A percentile compares a stretch with the other conserved stretches of the same genome.
phyloP scores from a whole-genome alignment of 257 asterid genomes.

The Solanum chmielewskii region DNA sequence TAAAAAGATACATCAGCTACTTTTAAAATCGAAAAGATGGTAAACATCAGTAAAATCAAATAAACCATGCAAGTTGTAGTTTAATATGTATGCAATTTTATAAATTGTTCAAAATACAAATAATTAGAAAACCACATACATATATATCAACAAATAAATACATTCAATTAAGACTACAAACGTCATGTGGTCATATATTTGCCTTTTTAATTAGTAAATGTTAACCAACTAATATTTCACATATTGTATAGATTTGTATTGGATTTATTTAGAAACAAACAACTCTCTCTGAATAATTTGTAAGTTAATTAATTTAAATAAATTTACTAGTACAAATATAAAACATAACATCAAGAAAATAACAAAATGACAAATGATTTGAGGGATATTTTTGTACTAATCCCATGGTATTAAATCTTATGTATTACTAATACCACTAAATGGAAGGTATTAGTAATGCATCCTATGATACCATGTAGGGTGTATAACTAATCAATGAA shows the following conservation, averaged over 20 bases:
- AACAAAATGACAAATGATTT: neutral
- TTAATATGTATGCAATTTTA: neutral
- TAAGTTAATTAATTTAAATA: neutral
- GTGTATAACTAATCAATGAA: neutral
- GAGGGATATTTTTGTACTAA: neutral
- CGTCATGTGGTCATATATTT: neutral
- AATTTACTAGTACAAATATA: neutral
- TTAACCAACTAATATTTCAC: neutral
- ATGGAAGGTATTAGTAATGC: too few relatives aligned
- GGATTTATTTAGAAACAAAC: neutral
- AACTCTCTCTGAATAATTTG: neutral
- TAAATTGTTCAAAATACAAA: neutral
- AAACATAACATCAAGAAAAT: neutral
- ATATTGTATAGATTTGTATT: neutral
- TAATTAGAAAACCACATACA: neutral
- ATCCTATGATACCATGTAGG: neutral
- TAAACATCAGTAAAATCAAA: neutral
- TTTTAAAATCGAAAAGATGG: neutral
- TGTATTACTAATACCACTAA: too few relatives aligned
- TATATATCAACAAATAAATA: neutral
- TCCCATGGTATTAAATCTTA: neutral
- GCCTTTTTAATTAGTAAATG: neutral
- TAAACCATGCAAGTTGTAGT: neutral
- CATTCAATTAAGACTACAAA: neutral
- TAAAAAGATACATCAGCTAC: neutral